phyloP scores from a whole-genome alignment of 1,284 basidiomycete species.

The Heliocybe sulcata region DNA sequence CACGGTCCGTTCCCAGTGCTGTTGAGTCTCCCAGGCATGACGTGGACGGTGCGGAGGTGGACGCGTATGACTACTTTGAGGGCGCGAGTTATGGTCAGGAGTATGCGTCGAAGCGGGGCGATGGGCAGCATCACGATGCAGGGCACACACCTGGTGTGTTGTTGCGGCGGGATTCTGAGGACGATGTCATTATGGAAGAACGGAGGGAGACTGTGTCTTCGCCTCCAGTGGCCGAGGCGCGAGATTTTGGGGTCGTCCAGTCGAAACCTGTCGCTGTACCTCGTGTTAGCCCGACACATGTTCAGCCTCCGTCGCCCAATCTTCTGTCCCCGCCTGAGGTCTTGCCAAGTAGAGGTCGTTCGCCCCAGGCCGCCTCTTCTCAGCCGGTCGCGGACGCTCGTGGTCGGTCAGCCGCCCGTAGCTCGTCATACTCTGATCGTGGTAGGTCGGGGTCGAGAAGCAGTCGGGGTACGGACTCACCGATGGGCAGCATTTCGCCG shows the following conservation, averaged over 20 bases:
- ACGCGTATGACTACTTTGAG: constrained; percentile 58
- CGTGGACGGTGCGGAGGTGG: constrained; percentile 35
- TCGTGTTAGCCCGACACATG: constrained; percentile 12
- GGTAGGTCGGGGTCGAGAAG: constrained; percentile 29
- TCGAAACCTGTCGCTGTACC: constrained; percentile 12
- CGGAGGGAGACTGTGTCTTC: constrained; percentile 16
- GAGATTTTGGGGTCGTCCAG: not conserved
- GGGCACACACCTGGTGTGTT: constrained; percentile 8
- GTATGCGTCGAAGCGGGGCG: constrained; percentile 18
- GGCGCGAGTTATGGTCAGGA: constrained; percentile 46
- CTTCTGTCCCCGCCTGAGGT: constrained; percentile 9
- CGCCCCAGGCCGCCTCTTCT: constrained; percentile 20
- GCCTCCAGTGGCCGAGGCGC: not conserved
- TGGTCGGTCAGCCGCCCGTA: constrained; percentile 50
- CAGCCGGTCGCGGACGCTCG: constrained; percentile 20
- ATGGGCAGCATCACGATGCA: constrained; percentile 13
- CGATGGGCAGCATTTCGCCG: constrained; percentile 55
- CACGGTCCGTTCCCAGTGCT: not conserved
- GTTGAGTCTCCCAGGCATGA: constrained; percentile 14
- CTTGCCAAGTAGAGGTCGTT: constrained; percentile 3
- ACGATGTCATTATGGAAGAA: constrained; percentile 18
- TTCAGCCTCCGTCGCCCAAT: constrained; percentile 12
- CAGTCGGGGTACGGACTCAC: constrained; percentile 31
- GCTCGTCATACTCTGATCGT: constrained; percentile 38
- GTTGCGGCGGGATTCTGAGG: constrained; percentile 16